These are phyloP conservation scores for Mycena venus DNA, from an alignment of 768 basidiomycete genomes.

Conservation along the genomic window DNA sequence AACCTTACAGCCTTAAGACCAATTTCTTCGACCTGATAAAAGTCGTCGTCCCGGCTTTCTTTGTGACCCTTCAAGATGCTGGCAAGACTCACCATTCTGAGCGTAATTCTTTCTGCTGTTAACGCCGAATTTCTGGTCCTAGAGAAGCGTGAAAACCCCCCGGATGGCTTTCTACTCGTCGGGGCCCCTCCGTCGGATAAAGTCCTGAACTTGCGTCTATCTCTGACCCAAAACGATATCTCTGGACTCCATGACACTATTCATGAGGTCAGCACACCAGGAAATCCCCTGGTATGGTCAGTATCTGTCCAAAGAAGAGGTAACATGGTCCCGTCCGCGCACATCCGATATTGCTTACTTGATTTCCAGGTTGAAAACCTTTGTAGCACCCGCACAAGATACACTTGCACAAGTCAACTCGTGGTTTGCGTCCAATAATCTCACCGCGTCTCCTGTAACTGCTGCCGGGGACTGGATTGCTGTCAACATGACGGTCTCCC, in stretches of 20 bases:
- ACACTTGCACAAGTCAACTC: background rate
- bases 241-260: background rate
- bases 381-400: background rate
- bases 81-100: too few species aligned
- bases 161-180: background rate
- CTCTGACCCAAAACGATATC: background rate
- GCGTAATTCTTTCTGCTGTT: too few species aligned
- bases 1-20: too few species aligned
- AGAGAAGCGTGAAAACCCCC: background rate
- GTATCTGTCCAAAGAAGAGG: background rate
- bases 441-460: background rate
- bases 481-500: background rate
- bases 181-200: background rate
- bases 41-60: too few species aligned
- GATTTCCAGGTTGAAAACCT: background rate
- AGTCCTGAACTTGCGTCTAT: background rate
- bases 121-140: background rate
- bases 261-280: slow-evolving; percentile 2
- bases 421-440: background rate
- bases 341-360: too few species aligned
- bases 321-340: background rate
- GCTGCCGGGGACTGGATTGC: slow-evolving; percentile 2
- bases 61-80: too few species aligned
- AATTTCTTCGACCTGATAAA: too few species aligned
- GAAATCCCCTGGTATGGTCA: slow-evolving; percentile 10